These are phyloP conservation scores for Cardamine resedifolia DNA, from an alignment of 345 rosid species.

Conservation along the genomic window DNA sequence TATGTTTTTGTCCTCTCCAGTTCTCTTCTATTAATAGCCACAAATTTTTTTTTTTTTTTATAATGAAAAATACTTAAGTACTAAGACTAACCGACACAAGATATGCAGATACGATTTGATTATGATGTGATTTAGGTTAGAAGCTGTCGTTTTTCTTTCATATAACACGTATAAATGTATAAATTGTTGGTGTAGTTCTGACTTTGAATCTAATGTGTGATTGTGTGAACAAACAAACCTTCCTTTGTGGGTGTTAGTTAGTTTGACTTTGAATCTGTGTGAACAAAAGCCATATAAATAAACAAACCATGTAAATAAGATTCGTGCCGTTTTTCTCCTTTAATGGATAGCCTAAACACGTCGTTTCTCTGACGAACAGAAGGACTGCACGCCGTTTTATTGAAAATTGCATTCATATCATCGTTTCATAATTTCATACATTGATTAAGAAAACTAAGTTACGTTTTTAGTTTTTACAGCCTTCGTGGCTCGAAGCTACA, in stretches of 20 bases:
- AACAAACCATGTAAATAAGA: neutral
- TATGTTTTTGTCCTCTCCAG: neutral
- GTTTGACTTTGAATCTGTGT: neutral
- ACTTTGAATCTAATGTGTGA: neutral
- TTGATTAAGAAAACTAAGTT: neutral
- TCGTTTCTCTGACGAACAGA: neutral
- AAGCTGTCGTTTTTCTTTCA: neutral
- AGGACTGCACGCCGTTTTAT: neutral
- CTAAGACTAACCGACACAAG: neutral
- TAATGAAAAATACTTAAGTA: neutral
- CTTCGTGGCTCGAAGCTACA: neutral
- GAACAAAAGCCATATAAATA: neutral
- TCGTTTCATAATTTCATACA: neutral
- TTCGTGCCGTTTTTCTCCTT: neutral
- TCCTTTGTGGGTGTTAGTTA: neutral
- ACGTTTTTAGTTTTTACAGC: neutral
- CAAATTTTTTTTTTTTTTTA: neutral
- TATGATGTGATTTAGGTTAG: neutral
- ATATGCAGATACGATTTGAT: neutral
- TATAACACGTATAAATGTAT: neutral
- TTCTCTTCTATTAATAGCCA: slow-evolving; percentile 14
- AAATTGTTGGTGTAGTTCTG: neutral
- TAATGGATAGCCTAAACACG: neutral
- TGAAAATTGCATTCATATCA: neutral
- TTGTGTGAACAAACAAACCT: neutral